Conservation (phyloP, 768 basidiomycete species). For the Boletus speciosus region DNA sequence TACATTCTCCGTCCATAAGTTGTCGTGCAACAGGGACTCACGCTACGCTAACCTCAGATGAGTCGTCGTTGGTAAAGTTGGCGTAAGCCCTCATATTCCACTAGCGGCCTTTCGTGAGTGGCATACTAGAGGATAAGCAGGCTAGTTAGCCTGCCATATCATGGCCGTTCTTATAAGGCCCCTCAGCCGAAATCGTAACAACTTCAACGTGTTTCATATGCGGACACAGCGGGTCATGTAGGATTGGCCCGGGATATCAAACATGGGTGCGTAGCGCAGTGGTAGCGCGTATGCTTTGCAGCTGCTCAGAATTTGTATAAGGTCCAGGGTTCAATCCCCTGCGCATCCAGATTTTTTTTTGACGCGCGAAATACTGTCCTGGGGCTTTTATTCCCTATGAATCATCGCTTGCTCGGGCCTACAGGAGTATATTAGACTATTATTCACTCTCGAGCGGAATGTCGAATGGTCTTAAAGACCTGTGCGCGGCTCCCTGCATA, state of each 20-base stretch:
- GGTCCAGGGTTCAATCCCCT: conserved; percentile 43
- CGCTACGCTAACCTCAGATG: conserved; percentile 36
- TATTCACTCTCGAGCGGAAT: background rate
- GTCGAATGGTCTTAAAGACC: too few relatives aligned
- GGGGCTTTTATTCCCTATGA: too few relatives aligned
- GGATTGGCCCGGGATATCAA: fast-evolving
- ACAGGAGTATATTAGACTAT: too few relatives aligned
- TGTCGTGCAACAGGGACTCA: conserved; percentile 23
- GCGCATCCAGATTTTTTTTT: conserved; percentile 31
- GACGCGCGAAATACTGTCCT: too few relatives aligned
- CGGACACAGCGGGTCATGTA: background rate
- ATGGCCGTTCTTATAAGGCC: too few relatives aligned
- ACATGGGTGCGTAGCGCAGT: conserved; percentile 24
- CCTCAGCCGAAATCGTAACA: too few relatives aligned
- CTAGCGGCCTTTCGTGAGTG: too few relatives aligned
- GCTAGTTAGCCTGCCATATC: too few relatives aligned
- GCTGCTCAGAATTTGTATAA: conserved; percentile 28
- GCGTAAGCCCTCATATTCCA: conserved; percentile 22
- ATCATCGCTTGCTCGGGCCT: too few relatives aligned
- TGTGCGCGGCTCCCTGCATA: background rate
- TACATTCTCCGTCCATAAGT: too few relatives aligned
- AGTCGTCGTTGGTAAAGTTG: conserved; percentile 39
- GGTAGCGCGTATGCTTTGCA: conserved; percentile 43
- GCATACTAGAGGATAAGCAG: too few relatives aligned
- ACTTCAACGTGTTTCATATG: background rate